Evolutionary conservation across 805 yeast species (phyloP).

Genomic region (Peterozyma xylosa): DNA sequence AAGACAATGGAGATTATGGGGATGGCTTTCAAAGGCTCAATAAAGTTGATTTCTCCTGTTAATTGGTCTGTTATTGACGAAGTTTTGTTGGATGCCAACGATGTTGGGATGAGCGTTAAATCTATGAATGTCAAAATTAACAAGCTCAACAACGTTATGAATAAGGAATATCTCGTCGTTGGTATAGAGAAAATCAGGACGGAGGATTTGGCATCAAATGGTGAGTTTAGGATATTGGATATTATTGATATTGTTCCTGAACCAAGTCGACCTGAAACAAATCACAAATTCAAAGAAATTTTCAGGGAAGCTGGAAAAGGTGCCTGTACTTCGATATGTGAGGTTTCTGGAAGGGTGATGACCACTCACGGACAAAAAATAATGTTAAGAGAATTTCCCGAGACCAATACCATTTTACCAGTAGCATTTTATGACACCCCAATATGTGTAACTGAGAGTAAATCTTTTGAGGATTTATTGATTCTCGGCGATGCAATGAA

Average conservation of each 20-base stretch:
- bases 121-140: conserved; percentile 43
- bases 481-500: conserved; percentile 75
- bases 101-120: conserved; percentile 51
- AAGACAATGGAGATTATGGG: conserved; percentile 47
- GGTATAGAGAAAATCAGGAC: conserved; percentile 72
- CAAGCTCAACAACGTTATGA: conserved; percentile 11
- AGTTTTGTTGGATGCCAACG: conserved; percentile 58
- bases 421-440: conserved; percentile 92
- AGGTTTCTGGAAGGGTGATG: conserved; percentile 75
- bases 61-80: conserved; percentile 75
- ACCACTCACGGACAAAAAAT: conserved; percentile 82
- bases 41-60: conserved; percentile 63
- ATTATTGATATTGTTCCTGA: conserved; percentile 82
- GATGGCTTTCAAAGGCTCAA: conserved; percentile 45
- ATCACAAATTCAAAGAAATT: conserved; percentile 66
- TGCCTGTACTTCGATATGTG: conserved; percentile 71
- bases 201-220: conserved; percentile 78
- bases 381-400: conserved; percentile 75
- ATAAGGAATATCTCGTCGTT: conserved; percentile 61
- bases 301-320: conserved; percentile 75
- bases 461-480: conserved; percentile 77
- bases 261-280: conserved; percentile 78
- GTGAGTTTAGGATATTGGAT: conserved; percentile 68
- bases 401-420: conserved; percentile 80
- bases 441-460: conserved; percentile 69